Evolutionary conservation across 352 stramenopile genomes (phyloP), one percentile per base, ranked within the genome.

Genomic region (Pythium folliculosum): DNA sequence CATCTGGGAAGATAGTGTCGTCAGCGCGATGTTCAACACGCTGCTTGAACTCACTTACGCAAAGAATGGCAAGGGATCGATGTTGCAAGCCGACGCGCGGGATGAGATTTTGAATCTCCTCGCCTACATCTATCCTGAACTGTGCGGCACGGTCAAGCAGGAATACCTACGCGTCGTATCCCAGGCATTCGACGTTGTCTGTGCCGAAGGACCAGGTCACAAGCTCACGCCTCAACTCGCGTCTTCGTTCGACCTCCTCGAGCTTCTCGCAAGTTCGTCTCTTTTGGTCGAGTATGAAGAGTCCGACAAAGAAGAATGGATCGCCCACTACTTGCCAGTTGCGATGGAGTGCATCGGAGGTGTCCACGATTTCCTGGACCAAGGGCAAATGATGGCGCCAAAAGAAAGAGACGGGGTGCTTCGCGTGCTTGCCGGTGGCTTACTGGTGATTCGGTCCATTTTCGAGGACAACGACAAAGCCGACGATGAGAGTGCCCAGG

Each of bases 291-390:
- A 75, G 22, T 86, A 82, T 21, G 66, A 81, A 13, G 60, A 75
- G 1, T 38, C 65, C 2, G 64, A 75, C 53, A 89, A 90, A 52
- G 74, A 88, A 51, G 70, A 82, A 30, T 93, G 81, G 78, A 65
- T 90, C 5, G 69, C 71, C 5, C 83, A 81, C 51, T 88, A 89
- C 48, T 60, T 93, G 14, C 75, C 77, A 0, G 81, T 91, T 64
- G 81, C 77, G 27, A 81, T 89, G 32, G 80, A 93, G 64, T 93
- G 81, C 55, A 84, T 83, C 45, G 81, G 85, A 12, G 87, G 82
- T 1, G 65, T 88, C 30, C 65, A 91, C 19, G 72, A 89, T n/a
- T 67, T 91, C 19, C 51, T 90, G 3, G 61, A 66, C 1, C 75
- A 60, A 32, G 43, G 40, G 5, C 23, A 53, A 43, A 52, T 51